Base-by-base conservation (phyloP, 768 basidiomycete genomes). In the Suillus hirtellus region DNA sequence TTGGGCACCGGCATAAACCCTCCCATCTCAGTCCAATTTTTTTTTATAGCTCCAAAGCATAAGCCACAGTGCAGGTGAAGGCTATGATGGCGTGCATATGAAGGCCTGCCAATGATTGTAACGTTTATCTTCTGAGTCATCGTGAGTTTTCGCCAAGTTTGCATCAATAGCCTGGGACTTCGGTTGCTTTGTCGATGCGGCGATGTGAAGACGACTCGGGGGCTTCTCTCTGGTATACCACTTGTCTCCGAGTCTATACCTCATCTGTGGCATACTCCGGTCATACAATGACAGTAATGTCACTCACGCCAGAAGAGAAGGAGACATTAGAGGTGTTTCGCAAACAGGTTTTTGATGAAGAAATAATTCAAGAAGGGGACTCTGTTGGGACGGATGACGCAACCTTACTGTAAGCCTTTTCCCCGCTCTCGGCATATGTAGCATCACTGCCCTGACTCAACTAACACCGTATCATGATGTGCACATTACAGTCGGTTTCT, bases 371-470 rank as follows among this genome's bases (percentile, higher is more conserved):
- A 58, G 83, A 87, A 35, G 86, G 86, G 0, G 86, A 88, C 67
- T 79, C 82, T 4, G 82, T 90, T 46, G 88, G 87, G 14, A 85
- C 87, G 2, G 86, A 83, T 63, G 80, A 83, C 65, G 76, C 78
- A 60, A 89, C 87, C 10, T 71, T 90, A 15, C 71, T 88, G 89
- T 86, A 63, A 73, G 86, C 67, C 49, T 40, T 8, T 47, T 49
- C 17, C 47, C 44, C 49, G 34, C 46, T 42, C 31, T 43, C 47
- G 31, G 17, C 4, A 27, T 11, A 14, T 12, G 17, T 42, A 11
- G 5, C 60, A 14, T 38, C 27, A 12, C 19, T 11, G 10, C 46
- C 15, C 56, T 38, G 19, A 24, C 10, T 46, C 19, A 34, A 52
- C 31, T 31, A 17, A 52, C 17, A 50, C 27, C 9, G 21, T 31